A percentile compares a stretch with the other conserved stretches of the same genome.
phyloP scores from a whole-genome alignment of 371 early-diverging fungal genomes.

The Rhizopus arrhizus region DNA sequence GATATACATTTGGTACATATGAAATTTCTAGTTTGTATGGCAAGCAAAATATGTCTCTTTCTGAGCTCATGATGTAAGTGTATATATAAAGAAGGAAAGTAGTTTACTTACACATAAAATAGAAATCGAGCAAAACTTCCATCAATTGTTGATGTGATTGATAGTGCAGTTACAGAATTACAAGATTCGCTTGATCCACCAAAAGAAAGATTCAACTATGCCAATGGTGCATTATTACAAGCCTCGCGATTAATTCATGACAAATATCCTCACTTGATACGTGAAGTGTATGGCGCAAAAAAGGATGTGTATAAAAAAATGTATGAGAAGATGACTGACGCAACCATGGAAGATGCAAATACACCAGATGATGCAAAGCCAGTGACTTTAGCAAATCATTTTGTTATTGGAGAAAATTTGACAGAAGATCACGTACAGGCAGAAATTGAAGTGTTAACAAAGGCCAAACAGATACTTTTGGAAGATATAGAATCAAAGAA shows the following conservation, averaged over 20 bases:
- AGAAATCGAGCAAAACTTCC: conserved; percentile 35
- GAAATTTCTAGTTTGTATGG: conserved; percentile 42
- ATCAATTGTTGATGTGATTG: conserved; percentile 31
- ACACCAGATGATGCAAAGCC: conserved; percentile 9
- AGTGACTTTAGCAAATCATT: conserved; percentile 3
- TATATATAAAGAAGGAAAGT: neutral
- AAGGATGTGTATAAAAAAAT: conserved; percentile 38
- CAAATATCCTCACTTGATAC: conserved; percentile 33
- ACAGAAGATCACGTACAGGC: conserved; percentile 42
- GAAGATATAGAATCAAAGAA: conserved; percentile 13
- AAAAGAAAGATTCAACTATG: conserved; percentile 35
- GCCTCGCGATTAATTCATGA: conserved; percentile 37
- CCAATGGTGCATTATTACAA: conserved; percentile 48
- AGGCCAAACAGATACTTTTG: conserved; percentile 24
- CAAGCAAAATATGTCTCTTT: conserved; percentile 22
- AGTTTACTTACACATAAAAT: neutral
- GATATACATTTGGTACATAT: conserved; percentile 39
- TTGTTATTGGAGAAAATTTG: conserved; percentile 25
- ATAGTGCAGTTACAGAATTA: conserved; percentile 25
- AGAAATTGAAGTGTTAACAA: conserved; percentile 36
- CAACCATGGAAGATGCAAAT: conserved; percentile 9
- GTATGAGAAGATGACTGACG: conserved; percentile 15
- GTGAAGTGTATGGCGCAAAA: conserved; percentile 38
- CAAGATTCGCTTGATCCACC: conserved; percentile 32
- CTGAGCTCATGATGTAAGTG: conserved; percentile 38